Conservation (phyloP, 805 yeast species). For the Scheffersomyces coipomensis region DNA sequence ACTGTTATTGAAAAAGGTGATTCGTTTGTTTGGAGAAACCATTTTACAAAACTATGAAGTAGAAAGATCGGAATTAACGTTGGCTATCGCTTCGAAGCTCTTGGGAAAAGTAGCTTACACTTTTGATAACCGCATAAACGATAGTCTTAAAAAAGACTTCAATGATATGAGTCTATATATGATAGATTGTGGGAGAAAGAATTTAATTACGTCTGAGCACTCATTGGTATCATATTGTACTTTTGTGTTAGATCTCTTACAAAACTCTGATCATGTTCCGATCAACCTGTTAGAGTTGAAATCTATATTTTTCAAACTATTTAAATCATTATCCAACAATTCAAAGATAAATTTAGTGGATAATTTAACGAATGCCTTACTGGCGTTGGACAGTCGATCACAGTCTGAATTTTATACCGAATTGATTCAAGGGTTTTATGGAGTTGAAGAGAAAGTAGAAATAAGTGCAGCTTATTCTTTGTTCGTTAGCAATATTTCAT, state of each 20-base stretch:
- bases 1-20: slow-evolving; percentile 6
- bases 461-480: slow-evolving; percentile 34
- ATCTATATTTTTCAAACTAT: slow-evolving; percentile 5
- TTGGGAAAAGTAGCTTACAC: slow-evolving; percentile 18
- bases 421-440: slow-evolving; percentile 24
- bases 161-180: slow-evolving; percentile 50
- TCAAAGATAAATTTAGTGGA: slow-evolving; percentile 17
- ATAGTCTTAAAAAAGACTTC: slow-evolving; percentile 37
- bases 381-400: neutral
- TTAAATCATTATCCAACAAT: slow-evolving; percentile 11
- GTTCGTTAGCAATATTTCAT: slow-evolving; percentile 31
- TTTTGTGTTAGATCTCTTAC: slow-evolving; percentile 29
- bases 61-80: slow-evolving; percentile 41
- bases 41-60: slow-evolving; percentile 22
- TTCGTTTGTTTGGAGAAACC: slow-evolving; percentile 31
- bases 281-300: slow-evolving; percentile 3
- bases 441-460: slow-evolving; percentile 40
- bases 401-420: slow-evolving; percentile 19
- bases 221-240: slow-evolving; percentile 28
- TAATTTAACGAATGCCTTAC: slow-evolving; percentile 4
- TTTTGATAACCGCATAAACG: slow-evolving; percentile 22
- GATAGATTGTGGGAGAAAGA: slow-evolving; percentile 35
- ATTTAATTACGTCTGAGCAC: slow-evolving; percentile 37
- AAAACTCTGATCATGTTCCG: slow-evolving; percentile 17
- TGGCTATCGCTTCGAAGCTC: slow-evolving; percentile 30